Evolutionary conservation across 768 basidiomycete species (phyloP).

Genomic region (Pisolithus microcarpus): DNA sequence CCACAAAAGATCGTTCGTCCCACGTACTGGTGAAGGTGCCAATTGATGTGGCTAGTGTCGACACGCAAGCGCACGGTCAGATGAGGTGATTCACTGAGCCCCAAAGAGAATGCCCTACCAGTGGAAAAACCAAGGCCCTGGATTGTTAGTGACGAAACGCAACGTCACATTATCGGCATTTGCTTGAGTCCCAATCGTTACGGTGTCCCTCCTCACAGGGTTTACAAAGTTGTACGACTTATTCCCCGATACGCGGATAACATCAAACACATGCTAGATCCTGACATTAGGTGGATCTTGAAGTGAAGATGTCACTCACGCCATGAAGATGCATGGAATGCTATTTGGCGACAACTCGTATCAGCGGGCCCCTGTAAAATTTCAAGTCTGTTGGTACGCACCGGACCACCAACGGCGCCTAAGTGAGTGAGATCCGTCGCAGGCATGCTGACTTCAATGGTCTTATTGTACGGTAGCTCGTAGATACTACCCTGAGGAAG

Average conservation of each 20-base stretch:
- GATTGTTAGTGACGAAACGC: constrained; percentile 59
- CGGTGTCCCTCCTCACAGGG: constrained; percentile 47
- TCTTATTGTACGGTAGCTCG: constrained; percentile 8
- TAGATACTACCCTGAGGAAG: constrained; percentile 12
- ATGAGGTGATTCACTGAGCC: background rate
- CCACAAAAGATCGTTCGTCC: background rate
- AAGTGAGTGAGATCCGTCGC: constrained; percentile 12
- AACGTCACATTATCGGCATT: constrained; percentile 39
- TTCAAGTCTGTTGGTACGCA: constrained; percentile 8
- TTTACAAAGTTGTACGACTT: constrained; percentile 38
- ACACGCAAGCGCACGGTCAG: background rate
- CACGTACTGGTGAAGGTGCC: constrained; percentile 15
- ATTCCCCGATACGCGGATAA: constrained; percentile 35
- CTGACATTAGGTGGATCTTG: background rate
- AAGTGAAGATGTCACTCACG: constrained; percentile 3
- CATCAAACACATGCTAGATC: constrained; percentile 33
- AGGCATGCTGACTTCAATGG: constrained; percentile 14
- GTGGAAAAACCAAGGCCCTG: constrained; percentile 25
- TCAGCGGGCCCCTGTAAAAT: background rate
- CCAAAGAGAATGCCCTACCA: constrained; percentile 8
- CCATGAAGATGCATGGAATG: constrained; percentile 19
- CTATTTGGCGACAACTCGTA: background rate
- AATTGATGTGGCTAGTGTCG: constrained; percentile 15
- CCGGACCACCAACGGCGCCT: constrained; percentile 24
- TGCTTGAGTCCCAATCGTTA: constrained; percentile 22